Base-by-base conservation (phyloP, 441 rosid genomes). In the Viola pubescens region DNA sequence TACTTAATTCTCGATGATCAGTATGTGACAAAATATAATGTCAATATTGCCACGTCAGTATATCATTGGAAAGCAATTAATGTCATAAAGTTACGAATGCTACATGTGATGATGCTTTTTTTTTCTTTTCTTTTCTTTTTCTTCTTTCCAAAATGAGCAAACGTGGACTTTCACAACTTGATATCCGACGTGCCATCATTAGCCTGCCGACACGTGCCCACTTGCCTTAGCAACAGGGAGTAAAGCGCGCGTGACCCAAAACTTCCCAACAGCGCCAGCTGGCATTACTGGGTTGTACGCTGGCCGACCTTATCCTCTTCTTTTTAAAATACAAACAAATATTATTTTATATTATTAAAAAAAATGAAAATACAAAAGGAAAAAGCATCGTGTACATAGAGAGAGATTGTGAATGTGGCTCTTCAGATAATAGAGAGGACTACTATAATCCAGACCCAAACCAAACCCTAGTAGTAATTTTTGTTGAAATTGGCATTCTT, bases 271-370 rank as follows among this genome's bases (percentile, higher is more conserved):
- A 47, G 11, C 64, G 73, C 87, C 89, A 83, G 87, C 81, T 85
- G 87, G 88, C 83, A 70, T 69, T 13, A 63, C 88, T 65, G 73
- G 77, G 60, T 40, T 50, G 67, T 45, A 69, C 52, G 68, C 85
- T 75, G 87, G 81, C 79, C 84, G 76, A 78, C 76, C 92, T 86
- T 86, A 86, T 86, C 92, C 84, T 77, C 81, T 80, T 76, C 62
- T 61, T 50, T 69, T 60, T 50, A 48, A 56, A 64, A 16, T 13
- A 50, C 16, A 61, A 48, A 49, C 37, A 14, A 34, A 0, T 62
- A 61, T 47, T 45, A 11, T 19, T 34, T 34, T 42, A 13, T 55
- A 55, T 43, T 43, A 6, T 8, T 26, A 13, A 52, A 49, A 68
- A 14, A 58, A 8, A 52, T 4, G 4, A n/a, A n/a, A 38, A 37